Evolutionary conservation across 148 eudicot species (phyloP), one percentile per base, ranked within the genome.

Genomic region (Mesembryanthemum crystallinum): DNA sequence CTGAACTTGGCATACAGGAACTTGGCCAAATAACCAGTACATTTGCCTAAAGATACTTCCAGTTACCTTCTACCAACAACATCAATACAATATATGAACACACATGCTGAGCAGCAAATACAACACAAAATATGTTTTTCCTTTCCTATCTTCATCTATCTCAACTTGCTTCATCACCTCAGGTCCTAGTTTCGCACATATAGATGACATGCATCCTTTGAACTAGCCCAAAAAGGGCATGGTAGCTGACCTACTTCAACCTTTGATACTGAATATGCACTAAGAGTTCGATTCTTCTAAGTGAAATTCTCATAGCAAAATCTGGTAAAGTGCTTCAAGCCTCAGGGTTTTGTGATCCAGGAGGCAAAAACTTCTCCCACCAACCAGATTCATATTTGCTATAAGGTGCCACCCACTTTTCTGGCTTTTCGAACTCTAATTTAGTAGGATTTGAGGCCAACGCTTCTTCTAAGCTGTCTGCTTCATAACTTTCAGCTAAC

Each of bases 361-460:
- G 81, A 24, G 89, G 94, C 82, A 90, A 86, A 83, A 92, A 95
- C 60, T 81, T 24, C 77, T 88, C 96, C 98, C 98, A 95, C 97
- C 99, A 95, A 17, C 97, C 99, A 47, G 15, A 90, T 62, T 95
- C 89, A 52, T 95, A 95, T 82, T 95, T 95, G 4, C 82, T 76
- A 78, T 95, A 95, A 12, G 99, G 96, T 8, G 99, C 99, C 55
- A 87, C 85, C 97, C 99, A 95, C 8, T 90, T 92, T n/a, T 90
- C 83, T 29, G 96, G 92, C 88, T 89, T 88, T 82, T 92, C 96
- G 37, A 92, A 95, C 81, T 89, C 85, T 14, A 95, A 5, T 24
- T 89, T 71, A 13, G 78, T 86, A n/a, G 98, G 96, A 78, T 82
- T 88, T 45, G 86, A 92, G 67, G 90, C 90, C 83, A 95, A 79